These are phyloP conservation scores for Tolypocladium sp. DNA, from an alignment of 2,329 filamentous ascomycete genomes.

Conservation along the genomic window DNA sequence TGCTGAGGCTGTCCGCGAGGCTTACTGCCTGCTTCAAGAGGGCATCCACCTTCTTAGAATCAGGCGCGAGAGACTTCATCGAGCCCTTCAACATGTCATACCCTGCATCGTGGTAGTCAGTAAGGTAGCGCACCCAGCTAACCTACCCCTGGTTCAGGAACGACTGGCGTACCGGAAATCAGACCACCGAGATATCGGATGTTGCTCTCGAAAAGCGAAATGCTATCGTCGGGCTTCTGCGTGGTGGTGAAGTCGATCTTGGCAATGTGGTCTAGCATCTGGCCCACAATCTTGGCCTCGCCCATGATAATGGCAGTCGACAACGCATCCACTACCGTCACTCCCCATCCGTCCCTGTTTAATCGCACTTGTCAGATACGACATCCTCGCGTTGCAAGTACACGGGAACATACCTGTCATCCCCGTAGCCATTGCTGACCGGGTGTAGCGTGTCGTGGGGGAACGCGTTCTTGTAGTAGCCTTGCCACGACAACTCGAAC, in stretches of 20 bases:
- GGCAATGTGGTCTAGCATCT: slow-evolving; percentile 63
- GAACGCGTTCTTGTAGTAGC: slow-evolving; percentile 66
- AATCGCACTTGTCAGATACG: background rate
- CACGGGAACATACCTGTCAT: slow-evolving; percentile 52
- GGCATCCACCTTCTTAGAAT: slow-evolving; percentile 38
- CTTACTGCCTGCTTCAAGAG: slow-evolving; percentile 59
- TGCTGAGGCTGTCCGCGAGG: slow-evolving; percentile 64
- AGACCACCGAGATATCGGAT: slow-evolving; percentile 81
- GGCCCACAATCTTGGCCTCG: slow-evolving; percentile 54
- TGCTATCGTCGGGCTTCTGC: slow-evolving; percentile 26
- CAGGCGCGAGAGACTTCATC: slow-evolving; percentile 37
- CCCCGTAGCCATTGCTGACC: slow-evolving; percentile 51
- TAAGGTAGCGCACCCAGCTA: background rate
- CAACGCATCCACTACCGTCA: slow-evolving; percentile 71
- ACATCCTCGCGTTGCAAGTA: background rate
- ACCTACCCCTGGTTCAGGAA: background rate
- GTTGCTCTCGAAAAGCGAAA: slow-evolving; percentile 84
- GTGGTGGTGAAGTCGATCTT: slow-evolving; percentile 63
- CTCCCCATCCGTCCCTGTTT: slow-evolving; percentile 74
- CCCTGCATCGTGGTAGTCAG: slow-evolving; percentile 23
- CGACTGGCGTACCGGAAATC: slow-evolving; percentile 47
- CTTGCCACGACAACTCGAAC: slow-evolving; percentile 63
- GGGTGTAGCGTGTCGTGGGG: slow-evolving; percentile 69
- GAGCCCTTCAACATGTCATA: slow-evolving; percentile 68
- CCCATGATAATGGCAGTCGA: slow-evolving; percentile 74